Percentiles rank a stretch among this genome's conserved stretches.
Conservation (phyloP, 495 filamentous ascomycete genomes). For the Terfezia boudieri region DNA sequence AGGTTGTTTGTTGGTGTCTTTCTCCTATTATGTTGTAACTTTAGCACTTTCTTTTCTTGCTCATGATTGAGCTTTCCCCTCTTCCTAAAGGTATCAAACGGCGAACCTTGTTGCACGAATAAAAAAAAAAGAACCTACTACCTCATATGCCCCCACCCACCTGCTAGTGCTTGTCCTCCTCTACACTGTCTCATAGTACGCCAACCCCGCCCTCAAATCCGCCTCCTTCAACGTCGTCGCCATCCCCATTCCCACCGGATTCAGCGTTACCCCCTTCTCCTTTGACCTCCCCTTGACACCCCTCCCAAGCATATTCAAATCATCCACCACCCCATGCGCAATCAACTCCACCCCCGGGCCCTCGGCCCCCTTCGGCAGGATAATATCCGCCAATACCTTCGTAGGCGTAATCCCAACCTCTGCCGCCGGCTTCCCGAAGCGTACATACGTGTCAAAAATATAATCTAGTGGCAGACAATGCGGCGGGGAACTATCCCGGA, state of each 20-base stretch:
- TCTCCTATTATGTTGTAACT: no score
- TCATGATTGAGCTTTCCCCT: no score
- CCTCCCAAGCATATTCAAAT: constrained; percentile 2
- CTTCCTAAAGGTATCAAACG: no score
- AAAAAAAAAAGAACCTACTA: no score
- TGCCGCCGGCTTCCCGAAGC: constrained; percentile 12
- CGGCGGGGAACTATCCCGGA: constrained; percentile 6
- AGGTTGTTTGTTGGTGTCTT: no score
- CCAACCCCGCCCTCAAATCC: neutral
- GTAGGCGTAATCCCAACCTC: constrained; percentile 14
- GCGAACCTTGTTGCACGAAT: no score
- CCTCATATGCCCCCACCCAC: no score
- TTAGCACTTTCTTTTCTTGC: no score
- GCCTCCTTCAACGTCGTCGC: neutral
- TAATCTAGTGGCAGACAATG: constrained; percentile 5
- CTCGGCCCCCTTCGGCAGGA: constrained; percentile 11
- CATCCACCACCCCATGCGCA: constrained; percentile 15
- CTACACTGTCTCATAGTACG: neutral
- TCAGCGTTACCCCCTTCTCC: neutral
- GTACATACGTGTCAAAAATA: constrained; percentile 15
- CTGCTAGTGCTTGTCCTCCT: neutral
- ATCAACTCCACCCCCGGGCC: constrained; percentile 14
- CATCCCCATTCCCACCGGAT: constrained; percentile 1
- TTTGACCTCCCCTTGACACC: neutral
- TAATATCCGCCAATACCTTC: constrained; percentile 13